Percentiles rank a stretch among this genome's conserved stretches.
These are phyloP conservation scores for Sanghuangporus baumii DNA, from an alignment of 1,284 basidiomycete species.

Conservation along the genomic window DNA sequence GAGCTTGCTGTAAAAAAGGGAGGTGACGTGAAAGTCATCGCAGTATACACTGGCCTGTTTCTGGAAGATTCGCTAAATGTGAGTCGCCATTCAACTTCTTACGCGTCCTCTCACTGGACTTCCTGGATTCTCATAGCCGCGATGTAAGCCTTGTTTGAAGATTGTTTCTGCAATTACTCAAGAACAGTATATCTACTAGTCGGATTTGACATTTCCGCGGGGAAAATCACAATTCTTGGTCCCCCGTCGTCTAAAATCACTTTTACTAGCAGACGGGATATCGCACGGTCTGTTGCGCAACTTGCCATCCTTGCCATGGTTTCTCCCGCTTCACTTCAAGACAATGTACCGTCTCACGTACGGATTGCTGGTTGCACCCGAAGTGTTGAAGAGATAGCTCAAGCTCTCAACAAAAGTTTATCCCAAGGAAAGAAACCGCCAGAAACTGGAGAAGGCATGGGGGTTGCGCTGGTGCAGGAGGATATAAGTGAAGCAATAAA, in stretches of 20 bases:
- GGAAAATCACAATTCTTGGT: conserved; percentile 23
- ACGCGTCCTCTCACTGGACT: neutral
- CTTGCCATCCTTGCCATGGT: conserved; percentile 25
- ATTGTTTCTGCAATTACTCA: neutral
- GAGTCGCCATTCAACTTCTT: conserved; percentile 6
- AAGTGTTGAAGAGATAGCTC: conserved; percentile 18
- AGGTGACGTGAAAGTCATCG: conserved; percentile 23
- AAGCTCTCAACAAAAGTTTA: conserved; percentile 15
- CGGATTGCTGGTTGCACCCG: conserved; percentile 22
- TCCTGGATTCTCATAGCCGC: neutral
- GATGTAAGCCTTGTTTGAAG: neutral
- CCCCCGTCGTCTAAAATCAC: conserved; percentile 19
- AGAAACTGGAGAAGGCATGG: neutral
- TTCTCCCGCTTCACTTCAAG: conserved; percentile 16
- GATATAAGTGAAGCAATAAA: conserved; percentile 18
- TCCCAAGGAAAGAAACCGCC: conserved; percentile 18
- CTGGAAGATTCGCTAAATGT: conserved; percentile 22
- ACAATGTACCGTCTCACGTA: conserved; percentile 24
- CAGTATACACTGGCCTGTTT: conserved; percentile 26
- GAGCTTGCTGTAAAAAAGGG: conserved; percentile 20
- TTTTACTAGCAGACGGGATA: conserved; percentile 24
- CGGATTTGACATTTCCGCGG: conserved; percentile 24
- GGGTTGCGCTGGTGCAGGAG: neutral
- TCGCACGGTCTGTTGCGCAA: conserved; percentile 25
- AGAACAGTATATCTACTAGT: conserved; percentile 19